Evolutionary conservation across 495 filamentous ascomycete species (phyloP).

Genomic region (Aspergillus ellipticus): DNA sequence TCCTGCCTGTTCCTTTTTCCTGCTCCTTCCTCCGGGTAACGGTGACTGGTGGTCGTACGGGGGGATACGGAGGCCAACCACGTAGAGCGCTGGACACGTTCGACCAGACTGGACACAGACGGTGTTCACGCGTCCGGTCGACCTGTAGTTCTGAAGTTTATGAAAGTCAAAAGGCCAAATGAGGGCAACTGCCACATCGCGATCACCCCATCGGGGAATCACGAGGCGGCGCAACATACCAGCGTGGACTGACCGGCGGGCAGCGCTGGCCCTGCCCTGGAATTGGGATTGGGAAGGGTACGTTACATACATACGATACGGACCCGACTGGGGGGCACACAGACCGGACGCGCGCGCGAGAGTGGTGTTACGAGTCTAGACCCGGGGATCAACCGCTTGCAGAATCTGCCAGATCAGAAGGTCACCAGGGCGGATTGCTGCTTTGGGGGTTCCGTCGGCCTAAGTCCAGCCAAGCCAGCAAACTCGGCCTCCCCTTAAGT

Average conservation of each 20-base stretch:
- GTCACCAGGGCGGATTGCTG: slow-evolving; percentile 20
- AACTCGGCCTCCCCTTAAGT: neutral
- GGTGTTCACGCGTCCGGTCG: neutral
- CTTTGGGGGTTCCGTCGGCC: slow-evolving; percentile 18
- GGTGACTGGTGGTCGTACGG: neutral
- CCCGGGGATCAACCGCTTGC: slow-evolving; percentile 20
- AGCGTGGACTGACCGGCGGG: neutral
- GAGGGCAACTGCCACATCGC: neutral
- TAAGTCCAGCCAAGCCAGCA: neutral
- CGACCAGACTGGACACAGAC: neutral
- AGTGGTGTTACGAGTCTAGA: slow-evolving; percentile 16
- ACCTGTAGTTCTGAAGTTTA: neutral
- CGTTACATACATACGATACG: too few relatives aligned
- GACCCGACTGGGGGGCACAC: neutral
- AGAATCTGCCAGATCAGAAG: slow-evolving; percentile 25
- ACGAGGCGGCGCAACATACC: neutral
- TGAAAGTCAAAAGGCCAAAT: neutral
- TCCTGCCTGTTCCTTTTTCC: neutral
- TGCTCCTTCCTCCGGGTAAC: neutral
- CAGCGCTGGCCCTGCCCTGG: too few relatives aligned
- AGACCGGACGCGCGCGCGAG: neutral
- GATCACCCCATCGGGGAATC: neutral
- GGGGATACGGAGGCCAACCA: neutral
- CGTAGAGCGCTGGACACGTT: neutral
- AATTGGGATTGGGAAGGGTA: too few relatives aligned